Evolutionary conservation across 2,329 filamentous ascomycete species (phyloP).

Genomic region (Sphaerulina musiva): DNA sequence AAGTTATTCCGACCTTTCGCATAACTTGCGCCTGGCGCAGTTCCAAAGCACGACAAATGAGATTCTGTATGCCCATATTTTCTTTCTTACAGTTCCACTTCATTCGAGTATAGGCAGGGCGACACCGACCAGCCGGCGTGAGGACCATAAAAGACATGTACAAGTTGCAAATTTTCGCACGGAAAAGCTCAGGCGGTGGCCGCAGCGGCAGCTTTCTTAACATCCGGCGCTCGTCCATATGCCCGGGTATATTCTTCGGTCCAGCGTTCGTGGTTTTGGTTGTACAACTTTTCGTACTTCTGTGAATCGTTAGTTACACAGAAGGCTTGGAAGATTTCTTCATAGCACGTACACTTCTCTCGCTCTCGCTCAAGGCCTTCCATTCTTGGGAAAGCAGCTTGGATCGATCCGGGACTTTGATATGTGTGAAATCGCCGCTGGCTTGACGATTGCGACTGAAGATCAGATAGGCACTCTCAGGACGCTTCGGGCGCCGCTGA

Average conservation of each 20-base stretch:
- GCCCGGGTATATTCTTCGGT: slow-evolving; percentile 5
- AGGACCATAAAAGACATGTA: neutral
- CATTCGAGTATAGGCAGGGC: too few relatives aligned
- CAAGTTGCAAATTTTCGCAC: neutral
- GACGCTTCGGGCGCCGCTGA: slow-evolving; percentile 46
- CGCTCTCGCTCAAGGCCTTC: slow-evolving; percentile 40
- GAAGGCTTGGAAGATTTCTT: neutral
- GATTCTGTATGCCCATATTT: too few relatives aligned
- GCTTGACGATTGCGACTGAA: slow-evolving; percentile 43
- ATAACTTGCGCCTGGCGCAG: too few relatives aligned
- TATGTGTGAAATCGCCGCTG: slow-evolving; percentile 48
- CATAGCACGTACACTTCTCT: slow-evolving; percentile 41
- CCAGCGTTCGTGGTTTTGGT: slow-evolving; percentile 14
- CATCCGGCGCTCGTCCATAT: neutral
- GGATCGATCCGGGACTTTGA: slow-evolving; percentile 36
- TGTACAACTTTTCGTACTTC: slow-evolving; percentile 16
- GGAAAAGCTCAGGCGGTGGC: neutral
- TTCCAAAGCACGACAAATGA: too few relatives aligned
- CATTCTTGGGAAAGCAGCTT: slow-evolving; percentile 44
- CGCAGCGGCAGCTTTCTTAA: neutral
- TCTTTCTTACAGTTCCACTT: too few relatives aligned
- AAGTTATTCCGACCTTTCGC: too few relatives aligned
- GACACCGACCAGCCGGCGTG: neutral
- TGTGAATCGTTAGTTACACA: slow-evolving; percentile 4
- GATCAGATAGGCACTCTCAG: slow-evolving; percentile 35